Evolutionary conservation across 257 asterid genomes (phyloP).

Genomic region (Ballota nigra): DNA sequence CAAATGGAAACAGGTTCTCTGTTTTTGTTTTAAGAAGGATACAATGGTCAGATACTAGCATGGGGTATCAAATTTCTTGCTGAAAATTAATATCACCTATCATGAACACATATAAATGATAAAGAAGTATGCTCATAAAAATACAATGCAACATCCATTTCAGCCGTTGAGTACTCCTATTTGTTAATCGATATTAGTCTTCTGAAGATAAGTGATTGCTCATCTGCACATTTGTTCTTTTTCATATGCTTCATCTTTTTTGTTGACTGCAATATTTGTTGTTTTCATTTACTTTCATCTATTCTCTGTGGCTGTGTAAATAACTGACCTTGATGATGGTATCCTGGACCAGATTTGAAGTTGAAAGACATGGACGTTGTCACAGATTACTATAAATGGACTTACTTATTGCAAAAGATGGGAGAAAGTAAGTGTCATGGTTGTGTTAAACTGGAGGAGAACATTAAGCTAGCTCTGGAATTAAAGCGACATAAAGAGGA

Average conservation of each 20-base stretch:
- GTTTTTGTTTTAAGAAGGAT: background rate
- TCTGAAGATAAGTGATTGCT: background rate
- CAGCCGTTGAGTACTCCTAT: background rate
- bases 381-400: conserved; percentile 63
- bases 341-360: conserved; percentile 70
- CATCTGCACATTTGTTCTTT: conserved; percentile 12
- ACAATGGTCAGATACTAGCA: background rate
- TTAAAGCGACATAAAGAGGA: conserved; percentile 63
- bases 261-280: conserved; percentile 14
- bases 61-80: background rate
- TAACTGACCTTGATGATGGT: conserved; percentile 21
- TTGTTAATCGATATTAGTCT: background rate
- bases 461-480: conserved; percentile 75
- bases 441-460: conserved; percentile 79
- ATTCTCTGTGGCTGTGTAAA: conserved; percentile 11
- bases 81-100: background rate
- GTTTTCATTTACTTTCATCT: conserved; percentile 19
- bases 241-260: conserved; percentile 1
- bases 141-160: background rate
- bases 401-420: conserved; percentile 77
- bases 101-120: background rate
- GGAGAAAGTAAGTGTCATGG: conserved; percentile 88
- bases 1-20: background rate
- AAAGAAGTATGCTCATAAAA: background rate
- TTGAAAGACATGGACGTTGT: conserved; percentile 64